Percentiles rank a stretch among this genome's conserved stretches.
These are phyloP conservation scores for Dendrobium catenatum DNA, from an alignment of 106 monocot species.

Conservation along the genomic window DNA sequence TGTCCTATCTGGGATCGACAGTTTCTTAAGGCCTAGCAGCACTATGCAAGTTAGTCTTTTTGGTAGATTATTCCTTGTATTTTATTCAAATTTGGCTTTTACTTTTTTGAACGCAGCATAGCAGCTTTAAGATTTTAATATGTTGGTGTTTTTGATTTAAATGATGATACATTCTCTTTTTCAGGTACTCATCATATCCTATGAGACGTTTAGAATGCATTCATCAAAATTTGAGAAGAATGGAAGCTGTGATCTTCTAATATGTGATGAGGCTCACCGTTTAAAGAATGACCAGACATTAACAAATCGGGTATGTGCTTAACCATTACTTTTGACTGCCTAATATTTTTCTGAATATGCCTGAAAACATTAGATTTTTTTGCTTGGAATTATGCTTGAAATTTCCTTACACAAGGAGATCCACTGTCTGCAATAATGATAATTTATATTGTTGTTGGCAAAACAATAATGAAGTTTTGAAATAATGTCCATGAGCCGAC, in stretches of 20 bases:
- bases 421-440: neutral
- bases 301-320: conserved; percentile 54
- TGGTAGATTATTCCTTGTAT: neutral
- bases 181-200: conserved; percentile 91
- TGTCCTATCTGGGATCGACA: conserved; percentile 85
- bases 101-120: conserved; percentile 5
- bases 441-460: neutral
- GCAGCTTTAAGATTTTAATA: neutral
- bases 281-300: conserved; percentile 97
- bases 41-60: conserved; percentile 47
- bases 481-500: no score
- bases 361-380: neutral
- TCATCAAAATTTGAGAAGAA: conserved; percentile 81
- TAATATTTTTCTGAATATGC: neutral
- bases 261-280: conserved; percentile 98
- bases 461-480: no score
- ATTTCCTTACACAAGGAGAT: neutral
- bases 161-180: neutral
- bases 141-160: neutral
- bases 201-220: conserved; percentile 98
- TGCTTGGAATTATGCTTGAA: neutral
- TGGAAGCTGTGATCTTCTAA: conserved; percentile 91
- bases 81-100: neutral
- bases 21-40: conserved; percentile 58
- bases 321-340: neutral